A percentile compares a stretch with the other conserved stretches of the same genome.
phyloP scores from a whole-genome alignment of 2,329 filamentous ascomycete genomes.

The Apiospora kogelbergensis region DNA sequence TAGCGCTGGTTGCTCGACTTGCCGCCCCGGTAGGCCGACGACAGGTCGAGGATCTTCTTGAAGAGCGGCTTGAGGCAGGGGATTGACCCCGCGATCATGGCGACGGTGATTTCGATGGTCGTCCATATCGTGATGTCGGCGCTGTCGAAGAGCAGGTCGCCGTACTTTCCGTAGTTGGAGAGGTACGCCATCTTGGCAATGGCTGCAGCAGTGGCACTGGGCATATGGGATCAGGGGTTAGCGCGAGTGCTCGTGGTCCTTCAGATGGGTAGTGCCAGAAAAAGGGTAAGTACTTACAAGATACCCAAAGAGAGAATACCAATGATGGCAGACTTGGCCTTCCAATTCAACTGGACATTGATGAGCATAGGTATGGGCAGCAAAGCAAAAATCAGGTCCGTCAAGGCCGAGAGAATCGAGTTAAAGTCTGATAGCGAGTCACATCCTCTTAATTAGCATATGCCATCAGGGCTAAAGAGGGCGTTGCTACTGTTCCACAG shows the following conservation, averaged over 20 bases:
- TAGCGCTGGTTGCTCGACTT: background rate
- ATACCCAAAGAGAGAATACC: background rate
- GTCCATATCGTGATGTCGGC: slow-evolving; percentile 1
- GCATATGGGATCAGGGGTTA: background rate
- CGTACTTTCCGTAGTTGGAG: slow-evolving; percentile 1
- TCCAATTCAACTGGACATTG: background rate
- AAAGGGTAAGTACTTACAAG: background rate
- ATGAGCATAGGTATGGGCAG: background rate
- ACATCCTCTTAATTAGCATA: background rate
- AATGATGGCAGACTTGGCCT: background rate
- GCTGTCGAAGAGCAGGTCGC: slow-evolving; percentile 2
- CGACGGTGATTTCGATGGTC: background rate
- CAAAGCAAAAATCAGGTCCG: background rate
- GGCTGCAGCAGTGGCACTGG: background rate
- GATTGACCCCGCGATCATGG: background rate
- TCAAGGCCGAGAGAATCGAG: background rate
- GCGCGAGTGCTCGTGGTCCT: background rate
- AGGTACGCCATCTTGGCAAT: background rate
- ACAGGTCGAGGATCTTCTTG: slow-evolving; percentile 3
- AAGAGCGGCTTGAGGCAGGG: slow-evolving; percentile 1
- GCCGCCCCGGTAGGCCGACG: background rate
- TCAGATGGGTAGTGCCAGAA: background rate
- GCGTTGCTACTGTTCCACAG: background rate
- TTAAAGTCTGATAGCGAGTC: background rate
- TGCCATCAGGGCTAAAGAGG: background rate